Evolutionary conservation across 139 green algal genomes (phyloP), one percentile per base, ranked within the genome.

Genomic region (Pleodorina starrii): DNA sequence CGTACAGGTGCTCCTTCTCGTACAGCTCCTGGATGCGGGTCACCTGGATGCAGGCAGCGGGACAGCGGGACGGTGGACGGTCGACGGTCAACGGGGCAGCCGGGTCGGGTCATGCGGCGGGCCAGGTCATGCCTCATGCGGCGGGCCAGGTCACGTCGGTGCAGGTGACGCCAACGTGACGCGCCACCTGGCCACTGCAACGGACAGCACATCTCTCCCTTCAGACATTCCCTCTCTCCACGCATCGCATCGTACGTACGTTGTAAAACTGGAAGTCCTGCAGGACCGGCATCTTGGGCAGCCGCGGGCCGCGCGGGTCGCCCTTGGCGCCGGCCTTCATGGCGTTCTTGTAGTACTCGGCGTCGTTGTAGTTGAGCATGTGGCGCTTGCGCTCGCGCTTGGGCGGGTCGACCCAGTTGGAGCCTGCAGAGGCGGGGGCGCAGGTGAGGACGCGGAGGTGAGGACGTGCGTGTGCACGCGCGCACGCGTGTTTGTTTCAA

Each of bases 181-280:
- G n/a, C n/a, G n/a, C n/a, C n/a, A n/a, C n/a, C n/a, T n/a, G n/a
- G n/a, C n/a, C n/a, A n/a, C n/a, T n/a, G n/a, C n/a, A n/a, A n/a
- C n/a, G n/a, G n/a, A n/a, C n/a, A n/a, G n/a, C n/a, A n/a, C n/a
- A n/a, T n/a, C n/a, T n/a, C n/a, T n/a, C n/a, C n/a, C n/a, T n/a
- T n/a, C n/a, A n/a, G n/a, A n/a, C n/a, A n/a, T n/a, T n/a, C n/a
- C n/a, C n/a, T n/a, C n/a, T n/a, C n/a, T n/a, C n/a, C n/a, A n/a
- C n/a, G n/a, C n/a, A n/a, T n/a, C 42, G 38, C 38, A 23, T 36
- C 21, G 9, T 12, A 66, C 81, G 54, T 25, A 88, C 92, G 91
- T 99, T 94, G 95, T 96, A 99, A 95, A 99, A 99, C 94, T 99
- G 98, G 94, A 98, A 99, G 92, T 99, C 98, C 83, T 97, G 93